phyloP scores from a whole-genome alignment of 106 monocot species.

The Dactylorhiza incarnata region DNA sequence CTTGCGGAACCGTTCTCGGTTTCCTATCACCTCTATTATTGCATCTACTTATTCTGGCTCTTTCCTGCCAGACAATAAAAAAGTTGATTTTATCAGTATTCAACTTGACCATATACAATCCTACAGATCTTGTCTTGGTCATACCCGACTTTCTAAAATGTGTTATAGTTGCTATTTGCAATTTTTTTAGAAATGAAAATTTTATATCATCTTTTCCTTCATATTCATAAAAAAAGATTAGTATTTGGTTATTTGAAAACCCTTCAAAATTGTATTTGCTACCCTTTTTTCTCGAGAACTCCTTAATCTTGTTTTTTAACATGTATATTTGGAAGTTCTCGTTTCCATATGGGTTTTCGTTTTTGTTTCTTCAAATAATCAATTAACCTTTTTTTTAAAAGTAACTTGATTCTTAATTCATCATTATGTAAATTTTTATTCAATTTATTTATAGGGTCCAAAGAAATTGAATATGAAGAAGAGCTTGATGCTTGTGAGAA shows the following conservation, averaged over 20 bases:
- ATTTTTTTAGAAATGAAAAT: background rate
- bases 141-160: no score
- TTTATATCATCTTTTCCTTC: background rate
- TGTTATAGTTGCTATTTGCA: background rate
- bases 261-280: background rate
- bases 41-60: no score
- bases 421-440: background rate
- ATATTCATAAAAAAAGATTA: background rate
- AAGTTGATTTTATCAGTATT: no score
- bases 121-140: no score
- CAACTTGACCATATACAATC: no score
- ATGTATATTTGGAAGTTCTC: background rate
- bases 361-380: background rate
- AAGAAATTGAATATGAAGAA: slow-evolving; percentile 49
- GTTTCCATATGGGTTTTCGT: background rate
- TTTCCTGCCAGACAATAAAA: no score
- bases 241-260: background rate
- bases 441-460: slow-evolving; percentile 10
- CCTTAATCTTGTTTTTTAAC: background rate
- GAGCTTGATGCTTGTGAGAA: slow-evolving; percentile 26
- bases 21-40: no score
- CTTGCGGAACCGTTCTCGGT: no score
- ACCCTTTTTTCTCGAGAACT: background rate
- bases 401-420: background rate
- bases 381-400: background rate